Evolutionary conservation across 192 early-diverging fungal species (phyloP).

Genomic region (Backusella psychrophila): DNA sequence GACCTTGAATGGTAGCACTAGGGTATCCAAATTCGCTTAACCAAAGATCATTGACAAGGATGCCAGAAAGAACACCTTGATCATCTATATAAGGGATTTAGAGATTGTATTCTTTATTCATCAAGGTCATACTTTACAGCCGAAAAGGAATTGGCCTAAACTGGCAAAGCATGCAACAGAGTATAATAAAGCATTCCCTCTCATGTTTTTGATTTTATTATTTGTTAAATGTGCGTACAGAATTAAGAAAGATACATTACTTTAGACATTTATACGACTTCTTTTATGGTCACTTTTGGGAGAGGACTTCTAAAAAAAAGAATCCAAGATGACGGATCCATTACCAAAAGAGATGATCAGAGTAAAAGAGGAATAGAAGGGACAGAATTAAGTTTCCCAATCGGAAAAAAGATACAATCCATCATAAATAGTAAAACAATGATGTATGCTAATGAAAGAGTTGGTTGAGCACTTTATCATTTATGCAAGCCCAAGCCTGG

Average conservation of each 20-base stretch:
- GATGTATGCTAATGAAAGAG: background rate
- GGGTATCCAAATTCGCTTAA: slow-evolving; percentile 6
- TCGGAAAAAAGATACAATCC: background rate
- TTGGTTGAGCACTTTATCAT: background rate
- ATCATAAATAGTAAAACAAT: background rate
- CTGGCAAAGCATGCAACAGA: slow-evolving; percentile 26
- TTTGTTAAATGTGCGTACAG: background rate
- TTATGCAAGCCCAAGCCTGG: background rate
- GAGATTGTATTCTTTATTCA: background rate
- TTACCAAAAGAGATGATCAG: background rate
- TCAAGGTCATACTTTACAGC: slow-evolving; percentile 19
- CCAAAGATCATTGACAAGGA: slow-evolving; percentile 27
- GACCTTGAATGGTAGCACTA: slow-evolving; percentile 9
- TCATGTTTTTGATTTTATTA: background rate
- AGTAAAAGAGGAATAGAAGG: background rate
- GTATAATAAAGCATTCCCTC: slow-evolving; percentile 8
- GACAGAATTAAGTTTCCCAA: background rate
- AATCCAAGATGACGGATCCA: background rate
- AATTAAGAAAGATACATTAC: background rate
- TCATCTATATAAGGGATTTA: slow-evolving; percentile 23
- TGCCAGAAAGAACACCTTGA: slow-evolving; percentile 46
- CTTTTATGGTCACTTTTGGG: background rate
- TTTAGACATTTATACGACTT: background rate
- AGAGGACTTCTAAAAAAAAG: background rate
- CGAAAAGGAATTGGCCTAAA: slow-evolving; percentile 51